Evolutionary conservation across 805 yeast genomes (phyloP), one percentile per base, ranked within the genome.

Genomic region (Nakazawaea ernobii): DNA sequence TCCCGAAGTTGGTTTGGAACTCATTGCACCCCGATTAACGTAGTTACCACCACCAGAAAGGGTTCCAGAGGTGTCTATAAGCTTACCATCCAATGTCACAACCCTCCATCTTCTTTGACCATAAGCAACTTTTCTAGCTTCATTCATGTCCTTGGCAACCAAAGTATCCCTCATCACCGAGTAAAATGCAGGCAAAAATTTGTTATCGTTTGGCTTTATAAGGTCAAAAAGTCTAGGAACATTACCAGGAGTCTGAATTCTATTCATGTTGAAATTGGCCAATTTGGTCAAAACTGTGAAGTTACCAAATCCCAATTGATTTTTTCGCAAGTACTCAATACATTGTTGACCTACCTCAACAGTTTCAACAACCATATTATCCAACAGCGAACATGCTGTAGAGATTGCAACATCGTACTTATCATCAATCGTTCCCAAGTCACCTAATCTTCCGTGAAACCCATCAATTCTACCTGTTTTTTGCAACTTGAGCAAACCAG

Each of bases 11-110:
- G 46, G 47, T 32, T 69, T 60, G 36, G 75, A 66, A 49, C 74
- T 79, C 96, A 94, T 89, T 2, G 85, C 83, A 6, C 98, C 99
- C 43, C 75, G 75, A 14, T 77, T 73, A 8, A 74, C 76, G 35
- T 75, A 70, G 46, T 73, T 76, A 45, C 98, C 99, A 66, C 99
- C 99, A 57, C 99, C 99, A 41, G 95, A 81, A 83, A 95, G 82
- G 1, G 97, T 87, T 64, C 99, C 99, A 2, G 96, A 86, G 13
- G 84, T 80, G 57, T 91, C 97, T 48, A 94, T 92, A 20, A 94
- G 69, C 56, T 89, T 85, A 24, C 99, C 99, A 62, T 87, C 95
- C 8, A 90, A 62, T 0, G 98, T 90, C 0, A 95, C 98, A 24
- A 92, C 98, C 56, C 95, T 77, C 74, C 79, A 86, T 56, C 98